These are phyloP conservation scores for Paraconiothyrium brasiliense DNA, from an alignment of 2,329 filamentous ascomycete species.

Conservation along the genomic window DNA sequence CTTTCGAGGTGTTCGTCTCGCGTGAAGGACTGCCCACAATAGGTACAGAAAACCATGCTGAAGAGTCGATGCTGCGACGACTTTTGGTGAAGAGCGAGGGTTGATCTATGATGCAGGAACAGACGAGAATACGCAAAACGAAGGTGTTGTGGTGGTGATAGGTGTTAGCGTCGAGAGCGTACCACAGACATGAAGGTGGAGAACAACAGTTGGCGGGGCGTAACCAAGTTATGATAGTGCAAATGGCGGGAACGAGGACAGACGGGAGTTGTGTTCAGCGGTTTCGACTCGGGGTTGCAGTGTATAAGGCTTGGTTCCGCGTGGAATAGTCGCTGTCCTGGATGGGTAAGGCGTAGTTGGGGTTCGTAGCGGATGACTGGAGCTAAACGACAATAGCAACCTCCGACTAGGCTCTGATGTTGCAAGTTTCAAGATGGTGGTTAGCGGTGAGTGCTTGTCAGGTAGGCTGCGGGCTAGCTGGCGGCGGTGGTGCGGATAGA, in stretches of 20 bases:
- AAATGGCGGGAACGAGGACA: conserved; percentile 21
- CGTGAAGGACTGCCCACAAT: conserved; percentile 63
- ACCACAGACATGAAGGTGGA: conserved; percentile 19
- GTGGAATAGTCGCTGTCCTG: conserved; percentile 19
- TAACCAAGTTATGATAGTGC: conserved; percentile 19
- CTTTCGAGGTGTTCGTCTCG: conserved; percentile 63
- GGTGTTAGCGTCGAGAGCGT: conserved; percentile 15
- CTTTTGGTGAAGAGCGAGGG: conserved; percentile 9
- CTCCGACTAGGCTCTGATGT: conserved; percentile 20
- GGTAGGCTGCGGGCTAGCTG: conserved; percentile 39
- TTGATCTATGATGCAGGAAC: not conserved
- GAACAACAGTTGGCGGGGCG: conserved; percentile 15
- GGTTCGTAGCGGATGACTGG: conserved; percentile 15
- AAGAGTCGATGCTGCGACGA: conserved; percentile 1
- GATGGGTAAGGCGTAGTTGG: conserved; percentile 18
- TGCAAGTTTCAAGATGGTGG: conserved; percentile 24
- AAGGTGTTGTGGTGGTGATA: conserved; percentile 16
- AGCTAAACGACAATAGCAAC: conserved; percentile 20
- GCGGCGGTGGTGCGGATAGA: conserved; percentile 29
- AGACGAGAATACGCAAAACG: not conserved
- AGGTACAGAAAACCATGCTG: conserved; percentile 63
- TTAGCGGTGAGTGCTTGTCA: conserved; percentile 25
- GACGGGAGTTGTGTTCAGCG: conserved; percentile 7
- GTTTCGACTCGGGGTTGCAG: conserved; percentile 10
- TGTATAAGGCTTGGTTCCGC: conserved; percentile 20